Evolutionary conservation across 495 filamentous ascomycete genomes (phyloP).

Genomic region (Penicillium verhagenii): DNA sequence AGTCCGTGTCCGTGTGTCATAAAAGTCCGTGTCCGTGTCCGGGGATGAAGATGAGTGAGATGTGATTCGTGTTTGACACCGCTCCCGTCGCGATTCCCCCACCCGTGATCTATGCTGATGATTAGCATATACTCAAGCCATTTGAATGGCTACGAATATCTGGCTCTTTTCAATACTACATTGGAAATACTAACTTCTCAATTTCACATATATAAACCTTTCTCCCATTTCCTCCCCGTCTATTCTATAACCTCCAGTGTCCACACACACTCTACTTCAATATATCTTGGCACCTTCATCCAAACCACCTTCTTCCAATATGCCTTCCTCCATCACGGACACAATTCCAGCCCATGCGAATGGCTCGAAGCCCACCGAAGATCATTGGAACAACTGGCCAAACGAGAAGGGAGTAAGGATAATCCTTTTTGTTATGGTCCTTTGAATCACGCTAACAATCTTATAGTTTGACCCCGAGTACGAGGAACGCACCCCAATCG

Average conservation of each 20-base stretch:
- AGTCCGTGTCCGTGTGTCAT: neutral
- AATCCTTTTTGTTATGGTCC: neutral
- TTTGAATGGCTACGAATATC: too few species aligned
- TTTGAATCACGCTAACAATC: neutral
- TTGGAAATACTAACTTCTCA: neutral
- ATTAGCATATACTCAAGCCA: neutral
- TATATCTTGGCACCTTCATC: too few species aligned
- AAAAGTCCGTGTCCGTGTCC: neutral
- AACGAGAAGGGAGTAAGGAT: conserved; percentile 25
- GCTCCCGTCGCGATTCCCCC: conserved; percentile 27
- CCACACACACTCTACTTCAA: too few species aligned
- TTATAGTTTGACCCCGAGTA: conserved; percentile 52
- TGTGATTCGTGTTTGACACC: neutral
- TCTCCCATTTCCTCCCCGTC: neutral
- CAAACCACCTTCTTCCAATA: neutral
- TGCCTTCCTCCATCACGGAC: conserved; percentile 4
- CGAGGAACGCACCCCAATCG: conserved; percentile 47
- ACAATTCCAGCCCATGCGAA: neutral
- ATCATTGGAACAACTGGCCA: conserved; percentile 26
- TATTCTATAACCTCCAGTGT: too few species aligned
- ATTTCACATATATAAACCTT: neutral
- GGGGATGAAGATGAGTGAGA: conserved; percentile 9
- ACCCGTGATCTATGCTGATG: neutral
- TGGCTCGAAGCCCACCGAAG: conserved; percentile 1
- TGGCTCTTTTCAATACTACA: too few species aligned